Percentiles rank a stretch among this genome's conserved stretches.
Evolutionary conservation across 169 alveolate species (phyloP).

Genomic region (Cryptosporidium ubiquitum): DNA sequence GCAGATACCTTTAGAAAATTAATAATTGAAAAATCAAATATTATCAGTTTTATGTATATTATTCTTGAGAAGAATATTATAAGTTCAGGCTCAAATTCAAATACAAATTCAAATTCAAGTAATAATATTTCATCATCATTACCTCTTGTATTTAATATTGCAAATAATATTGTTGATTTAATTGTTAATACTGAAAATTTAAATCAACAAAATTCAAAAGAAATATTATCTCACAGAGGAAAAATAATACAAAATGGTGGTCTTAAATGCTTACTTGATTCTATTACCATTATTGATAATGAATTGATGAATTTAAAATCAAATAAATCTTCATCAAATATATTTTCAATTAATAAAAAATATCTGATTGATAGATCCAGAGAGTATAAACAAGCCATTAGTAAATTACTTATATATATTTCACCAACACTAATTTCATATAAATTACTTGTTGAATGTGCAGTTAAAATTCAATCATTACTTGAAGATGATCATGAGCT

Average conservation of each 20-base stretch:
- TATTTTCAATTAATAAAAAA: slow-evolving; percentile 18
- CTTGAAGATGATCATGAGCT: slow-evolving; percentile 64
- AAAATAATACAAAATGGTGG: slow-evolving; percentile 56
- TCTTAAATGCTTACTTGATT: slow-evolving; percentile 49
- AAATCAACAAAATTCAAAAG: slow-evolving; percentile 14
- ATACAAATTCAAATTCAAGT: background rate
- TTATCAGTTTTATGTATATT: slow-evolving; percentile 6
- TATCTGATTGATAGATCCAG: slow-evolving; percentile 43
- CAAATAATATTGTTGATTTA: slow-evolving; percentile 56
- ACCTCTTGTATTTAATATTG: slow-evolving; percentile 29
- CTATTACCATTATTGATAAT: slow-evolving; percentile 42
- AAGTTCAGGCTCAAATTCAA: background rate
- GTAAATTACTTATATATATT: slow-evolving; percentile 24
- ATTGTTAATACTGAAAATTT: background rate
- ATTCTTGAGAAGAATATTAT: background rate
- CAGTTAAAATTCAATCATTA: slow-evolving; percentile 38
- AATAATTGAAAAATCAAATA: slow-evolving; percentile 10
- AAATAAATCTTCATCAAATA: background rate
- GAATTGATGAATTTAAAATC: background rate
- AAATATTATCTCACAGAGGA: slow-evolving; percentile 31
- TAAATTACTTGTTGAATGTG: slow-evolving; percentile 21
- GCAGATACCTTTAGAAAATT: slow-evolving; percentile 27
- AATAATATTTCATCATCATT: background rate
- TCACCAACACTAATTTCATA: slow-evolving; percentile 59
- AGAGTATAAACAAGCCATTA: slow-evolving; percentile 60